These are phyloP conservation scores for Kentomonas sorsogonicus DNA, from an alignment of 208 protist genomes.

Conservation along the genomic window DNA sequence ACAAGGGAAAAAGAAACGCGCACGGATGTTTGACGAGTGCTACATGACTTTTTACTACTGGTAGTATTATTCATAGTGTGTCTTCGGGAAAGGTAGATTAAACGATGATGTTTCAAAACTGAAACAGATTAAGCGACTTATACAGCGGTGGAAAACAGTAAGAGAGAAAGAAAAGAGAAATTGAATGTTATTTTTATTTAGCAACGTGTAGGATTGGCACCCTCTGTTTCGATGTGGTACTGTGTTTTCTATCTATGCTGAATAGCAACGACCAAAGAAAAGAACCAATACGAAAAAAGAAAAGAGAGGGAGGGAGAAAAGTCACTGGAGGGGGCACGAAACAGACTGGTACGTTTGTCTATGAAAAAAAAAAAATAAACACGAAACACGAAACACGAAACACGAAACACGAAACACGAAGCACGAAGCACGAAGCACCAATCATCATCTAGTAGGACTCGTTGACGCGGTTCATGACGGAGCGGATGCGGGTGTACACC, in stretches of 20 bases:
- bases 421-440: background rate
- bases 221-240: no score
- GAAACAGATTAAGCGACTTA: no score
- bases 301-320: background rate
- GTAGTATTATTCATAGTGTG: background rate
- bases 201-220: no score
- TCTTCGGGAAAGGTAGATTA: no score
- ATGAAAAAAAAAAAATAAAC: background rate
- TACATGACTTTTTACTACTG: background rate
- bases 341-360: background rate
- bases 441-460: conserved; percentile 85
- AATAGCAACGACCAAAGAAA: no score
- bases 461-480: conserved; percentile 93
- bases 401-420: background rate
- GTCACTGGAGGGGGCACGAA: background rate
- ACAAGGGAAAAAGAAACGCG: background rate
- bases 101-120: no score
- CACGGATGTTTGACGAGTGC: background rate
- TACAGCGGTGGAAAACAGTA: conserved; percentile 4
- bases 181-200: background rate
- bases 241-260: no score
- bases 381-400: background rate
- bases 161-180: conserved; percentile 1
- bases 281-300: background rate
- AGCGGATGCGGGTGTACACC: conserved; percentile 95